phyloP scores from a whole-genome alignment of 202 grass and related monocot genomes.

The Schoenoplectus tabernaemontani region DNA sequence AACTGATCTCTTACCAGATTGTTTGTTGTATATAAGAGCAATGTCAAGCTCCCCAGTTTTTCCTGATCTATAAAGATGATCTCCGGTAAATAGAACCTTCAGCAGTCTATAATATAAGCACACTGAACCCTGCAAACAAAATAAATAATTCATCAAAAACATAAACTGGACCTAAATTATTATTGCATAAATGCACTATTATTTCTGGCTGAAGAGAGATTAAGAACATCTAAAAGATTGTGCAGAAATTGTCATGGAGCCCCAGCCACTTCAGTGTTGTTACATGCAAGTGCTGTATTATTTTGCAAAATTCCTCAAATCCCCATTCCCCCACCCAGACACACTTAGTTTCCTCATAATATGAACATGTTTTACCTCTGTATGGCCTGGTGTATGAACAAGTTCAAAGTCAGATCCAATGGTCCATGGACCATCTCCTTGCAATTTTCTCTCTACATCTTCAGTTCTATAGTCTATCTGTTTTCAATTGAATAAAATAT shows the following conservation, averaged over 20 bases:
- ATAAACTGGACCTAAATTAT: not conserved
- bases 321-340: not conserved
- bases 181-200: not conserved
- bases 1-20: slow-evolving; percentile 43
- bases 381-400: slow-evolving; percentile 86
- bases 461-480: slow-evolving; percentile 50
- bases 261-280: not conserved
- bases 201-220: not conserved
- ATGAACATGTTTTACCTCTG: slow-evolving; percentile 37
- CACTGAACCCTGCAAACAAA: slow-evolving; percentile 69
- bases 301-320: not conserved
- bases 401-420: slow-evolving; percentile 65
- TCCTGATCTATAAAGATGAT: slow-evolving; percentile 61
- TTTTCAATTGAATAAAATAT: slow-evolving; percentile 12
- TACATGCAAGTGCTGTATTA: not conserved
- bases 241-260: slow-evolving; percentile 11
- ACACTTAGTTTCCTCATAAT: not conserved
- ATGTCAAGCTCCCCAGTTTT: slow-evolving; percentile 45
- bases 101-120: slow-evolving; percentile 65
- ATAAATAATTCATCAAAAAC: not conserved
- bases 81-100: slow-evolving; percentile 65
- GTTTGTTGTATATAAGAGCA: slow-evolving; percentile 55
- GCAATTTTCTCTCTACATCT: slow-evolving; percentile 55
- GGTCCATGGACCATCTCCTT: slow-evolving; percentile 74
- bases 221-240: not conserved